These are phyloP conservation scores for Volutella citrinella DNA, from an alignment of 2,329 filamentous ascomycete genomes.

Conservation along the genomic window DNA sequence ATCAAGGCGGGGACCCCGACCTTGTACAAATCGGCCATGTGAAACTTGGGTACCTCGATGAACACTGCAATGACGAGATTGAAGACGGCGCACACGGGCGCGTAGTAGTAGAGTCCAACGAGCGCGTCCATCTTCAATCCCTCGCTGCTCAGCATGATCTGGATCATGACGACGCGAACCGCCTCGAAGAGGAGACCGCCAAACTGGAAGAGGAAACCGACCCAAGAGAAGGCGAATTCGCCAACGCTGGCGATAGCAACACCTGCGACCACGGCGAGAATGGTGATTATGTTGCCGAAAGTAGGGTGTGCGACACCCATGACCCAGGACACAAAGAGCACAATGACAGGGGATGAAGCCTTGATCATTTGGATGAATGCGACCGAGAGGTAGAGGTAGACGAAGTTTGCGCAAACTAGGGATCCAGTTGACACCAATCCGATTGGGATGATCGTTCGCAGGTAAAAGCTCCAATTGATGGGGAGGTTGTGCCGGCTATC, in stretches of 20 bases:
- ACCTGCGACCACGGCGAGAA: conserved; percentile 47
- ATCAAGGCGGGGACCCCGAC: conserved; percentile 62
- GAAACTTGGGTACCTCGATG: conserved; percentile 62
- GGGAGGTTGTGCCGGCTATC: conserved; percentile 58
- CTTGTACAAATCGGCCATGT: conserved; percentile 60
- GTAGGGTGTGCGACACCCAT: conserved; percentile 46
- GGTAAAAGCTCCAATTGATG: conserved; percentile 57
- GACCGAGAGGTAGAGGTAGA: conserved; percentile 63
- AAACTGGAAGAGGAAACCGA: conserved; percentile 65
- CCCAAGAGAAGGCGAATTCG: conserved; percentile 64
- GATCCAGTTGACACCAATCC: conserved; percentile 61
- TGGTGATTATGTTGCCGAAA: conserved; percentile 39
- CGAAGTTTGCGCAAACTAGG: conserved; percentile 62
- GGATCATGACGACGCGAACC: conserved; percentile 76
- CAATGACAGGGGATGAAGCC: conserved; percentile 63
- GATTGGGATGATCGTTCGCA: conserved; percentile 61
- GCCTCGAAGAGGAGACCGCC: conserved; percentile 77
- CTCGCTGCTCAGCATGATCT: conserved; percentile 69
- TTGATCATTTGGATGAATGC: conserved; percentile 68
- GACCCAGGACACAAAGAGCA: conserved; percentile 61
- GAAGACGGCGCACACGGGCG: conserved; percentile 76
- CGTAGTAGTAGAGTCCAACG: conserved; percentile 84
- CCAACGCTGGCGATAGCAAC: conserved; percentile 51
- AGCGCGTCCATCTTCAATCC: conserved; percentile 83
- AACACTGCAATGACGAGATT: conserved; percentile 67